Conservation (phyloP, 306 rosid species). For the Begonia loranthoides region DNA sequence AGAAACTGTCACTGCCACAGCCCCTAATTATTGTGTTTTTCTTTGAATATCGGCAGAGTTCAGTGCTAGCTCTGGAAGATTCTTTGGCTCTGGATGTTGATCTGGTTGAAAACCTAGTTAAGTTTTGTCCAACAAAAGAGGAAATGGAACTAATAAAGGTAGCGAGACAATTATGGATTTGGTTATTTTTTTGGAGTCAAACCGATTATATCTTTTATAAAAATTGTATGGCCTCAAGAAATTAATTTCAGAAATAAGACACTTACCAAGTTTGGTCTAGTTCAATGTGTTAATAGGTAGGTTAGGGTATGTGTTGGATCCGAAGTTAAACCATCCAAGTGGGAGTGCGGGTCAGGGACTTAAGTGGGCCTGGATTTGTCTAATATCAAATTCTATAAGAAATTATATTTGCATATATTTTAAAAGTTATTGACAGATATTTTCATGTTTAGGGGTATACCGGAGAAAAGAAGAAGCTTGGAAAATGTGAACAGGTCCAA, state of each 20-base stretch:
- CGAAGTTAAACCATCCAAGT: too few species aligned
- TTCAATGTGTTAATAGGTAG: neutral
- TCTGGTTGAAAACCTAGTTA: constrained; percentile 84
- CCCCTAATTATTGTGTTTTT: constrained; percentile 5
- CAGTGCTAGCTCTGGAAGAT: constrained; percentile 74
- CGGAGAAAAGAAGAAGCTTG: constrained; percentile 80
- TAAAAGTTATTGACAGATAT: constrained; percentile 15
- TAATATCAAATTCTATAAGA: too few species aligned
- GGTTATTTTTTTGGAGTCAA: constrained; percentile 12
- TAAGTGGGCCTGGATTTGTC: too few species aligned
- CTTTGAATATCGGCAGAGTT: constrained; percentile 31
- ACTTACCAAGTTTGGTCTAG: neutral
- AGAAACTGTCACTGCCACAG: neutral
- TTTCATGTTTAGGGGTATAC: constrained; percentile 44
- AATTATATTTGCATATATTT: constrained; percentile 4
- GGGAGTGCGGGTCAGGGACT: too few species aligned
- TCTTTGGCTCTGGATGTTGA: constrained; percentile 48
- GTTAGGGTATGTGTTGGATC: neutral
- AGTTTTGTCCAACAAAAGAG: constrained; percentile 88
- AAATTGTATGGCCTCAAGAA: too few species aligned
- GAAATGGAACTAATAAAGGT: constrained; percentile 92
- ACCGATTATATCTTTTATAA: neutral
- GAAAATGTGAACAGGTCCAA: constrained; percentile 91
- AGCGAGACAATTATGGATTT: constrained; percentile 6
- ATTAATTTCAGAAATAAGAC: too few species aligned